Evolutionary conservation across 257 asterid genomes (phyloP).

Genomic region (Echites panduratus): DNA sequence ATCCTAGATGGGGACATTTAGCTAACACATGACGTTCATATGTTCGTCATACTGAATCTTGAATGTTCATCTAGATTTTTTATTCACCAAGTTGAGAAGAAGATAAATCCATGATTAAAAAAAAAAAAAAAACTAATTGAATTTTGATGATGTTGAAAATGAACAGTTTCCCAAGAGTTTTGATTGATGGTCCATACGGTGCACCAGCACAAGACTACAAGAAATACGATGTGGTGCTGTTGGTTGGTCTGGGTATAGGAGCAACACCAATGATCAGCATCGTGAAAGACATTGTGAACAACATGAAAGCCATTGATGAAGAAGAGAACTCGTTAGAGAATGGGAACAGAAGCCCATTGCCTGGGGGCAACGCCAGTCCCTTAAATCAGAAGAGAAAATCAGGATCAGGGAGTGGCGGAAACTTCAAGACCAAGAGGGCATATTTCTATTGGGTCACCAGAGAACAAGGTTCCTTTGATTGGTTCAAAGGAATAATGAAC

Average conservation of each 20-base stretch:
- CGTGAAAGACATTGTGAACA: constrained; percentile 77
- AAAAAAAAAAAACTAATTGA: background rate
- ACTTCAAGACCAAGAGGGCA: constrained; percentile 64
- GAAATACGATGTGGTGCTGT: constrained; percentile 73
- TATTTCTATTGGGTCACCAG: constrained; percentile 88
- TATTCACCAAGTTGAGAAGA: background rate
- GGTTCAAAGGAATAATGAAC: constrained; percentile 89
- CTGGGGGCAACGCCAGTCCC: constrained; percentile 14
- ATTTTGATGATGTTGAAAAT: background rate
- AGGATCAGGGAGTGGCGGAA: constrained; percentile 26
- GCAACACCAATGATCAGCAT: constrained; percentile 95
- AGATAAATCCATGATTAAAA: too few relatives aligned
- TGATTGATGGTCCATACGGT: constrained; percentile 88
- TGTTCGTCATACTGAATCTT: background rate
- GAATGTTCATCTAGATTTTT: background rate
- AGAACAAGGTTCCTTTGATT: constrained; percentile 83
- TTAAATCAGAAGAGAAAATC: constrained; percentile 20
- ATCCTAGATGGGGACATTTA: background rate
- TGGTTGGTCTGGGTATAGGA: constrained; percentile 81
- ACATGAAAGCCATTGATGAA: constrained; percentile 62
- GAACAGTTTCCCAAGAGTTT: constrained; percentile 59
- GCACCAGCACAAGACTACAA: constrained; percentile 97
- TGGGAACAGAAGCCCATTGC: constrained; percentile 9
- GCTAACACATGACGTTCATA: background rate
- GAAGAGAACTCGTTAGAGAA: constrained; percentile 41